Evolutionary conservation across 768 basidiomycete genomes (phyloP), one percentile per base, ranked within the genome.

Genomic region (Pluteus cervinus): DNA sequence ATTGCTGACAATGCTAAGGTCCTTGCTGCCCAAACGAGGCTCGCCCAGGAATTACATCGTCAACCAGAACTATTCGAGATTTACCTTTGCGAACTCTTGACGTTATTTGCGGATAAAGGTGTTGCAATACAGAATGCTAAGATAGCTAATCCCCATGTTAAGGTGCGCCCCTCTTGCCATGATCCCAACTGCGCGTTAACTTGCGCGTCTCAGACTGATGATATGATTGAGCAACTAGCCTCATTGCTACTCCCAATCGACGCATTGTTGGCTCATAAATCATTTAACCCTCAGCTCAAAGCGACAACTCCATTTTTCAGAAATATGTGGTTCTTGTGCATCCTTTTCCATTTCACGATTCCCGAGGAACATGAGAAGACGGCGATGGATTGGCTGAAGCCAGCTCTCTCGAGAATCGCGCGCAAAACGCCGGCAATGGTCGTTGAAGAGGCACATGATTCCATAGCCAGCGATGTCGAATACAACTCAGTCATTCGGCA

Each of bases 281-380:
- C 81, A 42, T 86, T 85, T 56, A 68, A 72, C 30, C 77, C 84
- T 2, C 72, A 79, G 23, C 36, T 66, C 12, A 58, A 69, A 18
- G 60, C 79, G 14, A 68, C 79, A 1, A 78, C 84, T 8, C 66
- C 78, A 4, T 65, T 90, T 15, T 98, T 96, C 73, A 77, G 92
- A 29, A 91, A 89, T 51, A 71, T 92, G 61, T 99, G 94, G 94
- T 91, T 93, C 60, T 61, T 97, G 14, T 91, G 88, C 54, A 75
- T 86, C 17, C 73, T 94, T 11, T 91, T 94, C 50, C 75, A 82
- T 15, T 86, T 97, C 48, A 82, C 88, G 2, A 62, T 61, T 5
- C 59, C 66, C 14, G 67, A 71, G 23, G 68, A 69, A 22, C 67
- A 63, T 15, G 78, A 79, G 30, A 73, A 69, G 21, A 68, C 70